Conservation (phyloP, 2,329 filamentous ascomycete genomes). For the Dothideomycetes sp. region DNA sequence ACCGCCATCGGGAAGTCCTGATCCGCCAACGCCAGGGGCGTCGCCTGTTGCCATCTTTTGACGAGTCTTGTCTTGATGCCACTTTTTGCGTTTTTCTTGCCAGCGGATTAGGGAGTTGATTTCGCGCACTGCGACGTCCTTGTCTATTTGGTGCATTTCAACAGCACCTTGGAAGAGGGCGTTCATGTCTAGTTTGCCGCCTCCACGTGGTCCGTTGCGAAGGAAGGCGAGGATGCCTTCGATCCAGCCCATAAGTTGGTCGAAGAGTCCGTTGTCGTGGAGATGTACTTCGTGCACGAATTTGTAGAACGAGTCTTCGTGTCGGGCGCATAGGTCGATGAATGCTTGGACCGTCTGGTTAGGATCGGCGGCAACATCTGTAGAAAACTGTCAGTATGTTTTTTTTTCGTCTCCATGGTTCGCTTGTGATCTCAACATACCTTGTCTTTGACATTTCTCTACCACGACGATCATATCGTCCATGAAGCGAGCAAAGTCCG, state of each 20-base stretch:
- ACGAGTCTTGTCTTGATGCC: conserved; percentile 94
- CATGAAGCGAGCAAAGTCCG: conserved; percentile 86
- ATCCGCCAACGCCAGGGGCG: conserved; percentile 3
- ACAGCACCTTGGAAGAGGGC: conserved; percentile 77
- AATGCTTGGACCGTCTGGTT: conserved; percentile 98
- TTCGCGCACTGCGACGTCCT: conserved; percentile 62
- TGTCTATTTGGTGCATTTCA: conserved; percentile 58
- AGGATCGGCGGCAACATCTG: conserved; percentile 88
- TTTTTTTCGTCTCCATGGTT: too few species aligned
- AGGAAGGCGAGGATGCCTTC: conserved; percentile 92
- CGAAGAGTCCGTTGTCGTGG: conserved; percentile 93
- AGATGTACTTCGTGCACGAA: conserved; percentile 97
- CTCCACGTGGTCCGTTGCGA: conserved; percentile 65
- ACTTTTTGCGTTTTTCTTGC: conserved; percentile 94
- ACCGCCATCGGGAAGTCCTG: conserved; percentile 24
- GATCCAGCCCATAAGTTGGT: conserved; percentile 93
- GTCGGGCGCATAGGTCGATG: conserved; percentile 88
- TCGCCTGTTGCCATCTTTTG: conserved; percentile 94
- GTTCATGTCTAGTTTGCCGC: conserved; percentile 88
- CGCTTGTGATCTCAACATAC: too few species aligned
- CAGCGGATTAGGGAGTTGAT: conserved; percentile 81
- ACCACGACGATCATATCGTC: conserved; percentile 85
- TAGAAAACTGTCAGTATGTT: too few species aligned
- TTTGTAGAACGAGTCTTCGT: conserved; percentile 97
- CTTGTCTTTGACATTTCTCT: conserved; percentile 55